Evolutionary conservation across 495 filamentous ascomycete species (phyloP), one percentile per base, ranked within the genome.

Genomic region (Xylaria cubensis): DNA sequence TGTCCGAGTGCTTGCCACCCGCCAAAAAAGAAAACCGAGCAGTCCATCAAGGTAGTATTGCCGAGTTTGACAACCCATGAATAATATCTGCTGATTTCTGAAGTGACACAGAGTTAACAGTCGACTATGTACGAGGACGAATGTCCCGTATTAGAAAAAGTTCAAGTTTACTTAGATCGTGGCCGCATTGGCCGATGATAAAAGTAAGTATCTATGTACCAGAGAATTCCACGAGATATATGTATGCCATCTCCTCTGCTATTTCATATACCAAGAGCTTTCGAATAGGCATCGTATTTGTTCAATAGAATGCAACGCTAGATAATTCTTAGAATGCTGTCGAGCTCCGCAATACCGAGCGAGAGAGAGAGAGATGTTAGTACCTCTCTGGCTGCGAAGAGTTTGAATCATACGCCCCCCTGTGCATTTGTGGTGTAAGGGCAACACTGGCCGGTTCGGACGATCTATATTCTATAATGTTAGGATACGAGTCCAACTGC

Each of bases 61-160:
- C 48, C 21, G 48, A 24, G 48, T 51, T 24, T 64, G 41, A 64
- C 62, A 64, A 64, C 48, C 29, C 63, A 50, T 53, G 64, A 66
- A 39, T 66, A 66, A 53, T 19, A 15, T 55, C 51, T 55, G 0
- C 10, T 56, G 2, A 26, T 56, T 29, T 17, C 10, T 56, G 1
- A 56, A 56, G 6, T 19, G 19, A 50, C 46, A 46, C 13, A 56
- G 26, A 56, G 24, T 13, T 2, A 29, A 56, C 0, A 29, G 51
- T 56, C 13, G 3, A 4, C 24, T 56, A 51, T 10, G 26, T 53
- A 24, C n/a, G n/a, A 21, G 0, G n/a, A 51, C n/a, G 3, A 9
- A 51, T 51, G 6, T 21, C n/a, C 48, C 48, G 12, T 50, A 10
- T 34, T 7, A 15, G 55, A 15, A 34, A 34, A 59, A 36, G 55